Percentiles rank a stretch among this genome's conserved stretches.
Conservation (phyloP, 345 rosid genomes). For the Pugionium cornutum region DNA sequence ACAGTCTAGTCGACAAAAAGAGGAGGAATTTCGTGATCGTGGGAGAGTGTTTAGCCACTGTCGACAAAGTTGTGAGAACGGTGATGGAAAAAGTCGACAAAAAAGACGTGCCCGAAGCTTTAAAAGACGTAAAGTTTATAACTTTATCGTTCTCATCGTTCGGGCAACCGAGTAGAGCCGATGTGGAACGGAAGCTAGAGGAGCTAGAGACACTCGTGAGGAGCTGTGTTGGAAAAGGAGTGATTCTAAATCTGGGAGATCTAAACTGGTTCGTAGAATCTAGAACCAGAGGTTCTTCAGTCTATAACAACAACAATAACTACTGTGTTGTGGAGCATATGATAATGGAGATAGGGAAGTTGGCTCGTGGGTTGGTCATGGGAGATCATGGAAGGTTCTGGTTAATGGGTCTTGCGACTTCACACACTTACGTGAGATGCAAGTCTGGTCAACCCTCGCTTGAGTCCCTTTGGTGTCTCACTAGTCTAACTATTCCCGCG, state of each 20-base stretch:
- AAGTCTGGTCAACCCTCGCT: slow-evolving; percentile 70
- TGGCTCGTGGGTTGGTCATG: slow-evolving; percentile 46
- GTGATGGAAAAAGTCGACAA: slow-evolving; percentile 64
- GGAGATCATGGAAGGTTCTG: slow-evolving; percentile 63
- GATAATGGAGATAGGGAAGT: slow-evolving; percentile 72
- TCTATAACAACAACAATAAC: slow-evolving; percentile 31
- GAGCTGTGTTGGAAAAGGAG: slow-evolving; percentile 50
- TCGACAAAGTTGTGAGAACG: slow-evolving; percentile 56
- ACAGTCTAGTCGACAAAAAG: slow-evolving; percentile 50
- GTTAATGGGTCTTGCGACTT: slow-evolving; percentile 86
- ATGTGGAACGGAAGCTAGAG: slow-evolving; percentile 57
- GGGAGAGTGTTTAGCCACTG: slow-evolving; percentile 63
- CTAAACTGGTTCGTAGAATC: slow-evolving; percentile 64
- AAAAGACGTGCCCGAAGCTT: slow-evolving; percentile 57
- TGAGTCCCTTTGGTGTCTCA: slow-evolving; percentile 66
- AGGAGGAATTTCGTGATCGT: slow-evolving; percentile 61
- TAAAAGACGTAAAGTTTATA: slow-evolving; percentile 60
- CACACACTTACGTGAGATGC: slow-evolving; percentile 73
- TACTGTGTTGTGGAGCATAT: slow-evolving; percentile 62
- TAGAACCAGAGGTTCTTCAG: slow-evolving; percentile 43
- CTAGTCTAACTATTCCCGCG: slow-evolving; percentile 71
- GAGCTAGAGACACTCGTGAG: slow-evolving; percentile 54
- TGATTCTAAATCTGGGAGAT: slow-evolving; percentile 75
- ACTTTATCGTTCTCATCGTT: slow-evolving; percentile 53
- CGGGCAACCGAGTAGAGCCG: slow-evolving; percentile 53